A percentile compares a stretch with the other conserved stretches of the same genome.
These are phyloP conservation scores for Spirogloea muscicola DNA, from an alignment of 139 green algal genomes.

Conservation along the genomic window DNA sequence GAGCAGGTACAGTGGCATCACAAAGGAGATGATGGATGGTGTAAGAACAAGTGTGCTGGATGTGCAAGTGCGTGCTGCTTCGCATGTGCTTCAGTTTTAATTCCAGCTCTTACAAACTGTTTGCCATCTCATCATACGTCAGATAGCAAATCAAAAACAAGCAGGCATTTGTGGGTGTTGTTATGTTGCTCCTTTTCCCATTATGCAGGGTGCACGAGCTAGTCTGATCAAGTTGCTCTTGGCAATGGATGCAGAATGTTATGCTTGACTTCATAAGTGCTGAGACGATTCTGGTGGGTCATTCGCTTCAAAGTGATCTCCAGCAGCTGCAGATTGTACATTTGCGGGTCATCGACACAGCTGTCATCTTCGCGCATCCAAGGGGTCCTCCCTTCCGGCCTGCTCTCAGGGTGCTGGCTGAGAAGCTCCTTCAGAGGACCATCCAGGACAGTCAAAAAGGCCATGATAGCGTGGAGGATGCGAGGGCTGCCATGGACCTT, in stretches of 20 bases:
- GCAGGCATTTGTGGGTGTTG: neutral
- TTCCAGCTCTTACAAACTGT: neutral
- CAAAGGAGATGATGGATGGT: conserved; percentile 61
- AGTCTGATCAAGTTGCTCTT: neutral
- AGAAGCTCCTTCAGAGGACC: conserved; percentile 62
- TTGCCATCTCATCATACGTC: neutral
- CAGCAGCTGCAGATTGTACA: conserved; percentile 64
- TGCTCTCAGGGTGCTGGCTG: conserved; percentile 57
- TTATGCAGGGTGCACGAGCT: neutral
- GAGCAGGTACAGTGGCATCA: conserved; percentile 73
- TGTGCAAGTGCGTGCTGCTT: conserved; percentile 48
- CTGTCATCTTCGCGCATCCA: conserved; percentile 73
- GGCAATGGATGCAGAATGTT: conserved; percentile 8
- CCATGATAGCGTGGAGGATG: conserved; percentile 78
- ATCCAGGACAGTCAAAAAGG: conserved; percentile 62
- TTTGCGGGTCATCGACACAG: conserved; percentile 71
- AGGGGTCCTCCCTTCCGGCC: conserved; percentile 68
- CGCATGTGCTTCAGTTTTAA: neutral
- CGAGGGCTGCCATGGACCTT: conserved; percentile 77
- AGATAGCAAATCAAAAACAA: conserved; percentile 7
- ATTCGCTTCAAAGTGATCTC: conserved; percentile 91
- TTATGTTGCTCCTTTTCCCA: neutral
- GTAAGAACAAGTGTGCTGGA: conserved; percentile 65
- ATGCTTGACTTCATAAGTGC: conserved; percentile 52
- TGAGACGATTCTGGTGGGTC: conserved; percentile 79